Base-by-base conservation (phyloP, 306 rosid genomes). In the Sophora flavescens region DNA sequence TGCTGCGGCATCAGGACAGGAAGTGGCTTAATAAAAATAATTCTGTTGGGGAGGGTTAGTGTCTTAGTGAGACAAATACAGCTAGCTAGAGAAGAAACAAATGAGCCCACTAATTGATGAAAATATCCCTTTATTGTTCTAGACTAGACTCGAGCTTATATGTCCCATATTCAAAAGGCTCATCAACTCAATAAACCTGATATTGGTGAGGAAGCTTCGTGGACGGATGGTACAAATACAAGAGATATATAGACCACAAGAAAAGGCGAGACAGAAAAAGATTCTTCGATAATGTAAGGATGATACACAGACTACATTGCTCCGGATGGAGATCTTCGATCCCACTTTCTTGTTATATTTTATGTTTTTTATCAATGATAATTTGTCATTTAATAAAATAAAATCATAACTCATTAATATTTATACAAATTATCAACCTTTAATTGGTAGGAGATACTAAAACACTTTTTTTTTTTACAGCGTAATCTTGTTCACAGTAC, bases 181-280 rank as follows among this genome's bases (percentile, higher is more conserved):
- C 71, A 71, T 47, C 57, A 22, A 59, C 74, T 82, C 71, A 71
- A 53, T 52, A 64, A 54, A 72, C 38, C 61, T 33, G 75, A 68
- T 76, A 76, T 76, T 47, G 16, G 1, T 51, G 56, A 82, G 53
- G 70, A 77, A 75, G 76, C 67, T 54, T 53, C 73, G 44, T 33
- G 6, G 7, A 56, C 56, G 58, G 26, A 75, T 45, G 36, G 88
- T 84, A 85, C 70, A 59, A 13, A 18, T 50, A 18, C 82, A 81
- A 63, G 0, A 1, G 63, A 18, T 86, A 18, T 86, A 48, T 74
- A 33, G 73, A 80, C 94, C 94, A 86, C 91, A 86, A 38, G 83
- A 81, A 75, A 78, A 75, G 66, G 77, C 6, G 44, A 5, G 75
- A 63, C 59, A 63, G 52, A 36, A 68, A 69, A 54, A 56, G 66